Evolutionary conservation across 257 asterid species (phyloP).

Genomic region (Capsicum chinense): DNA sequence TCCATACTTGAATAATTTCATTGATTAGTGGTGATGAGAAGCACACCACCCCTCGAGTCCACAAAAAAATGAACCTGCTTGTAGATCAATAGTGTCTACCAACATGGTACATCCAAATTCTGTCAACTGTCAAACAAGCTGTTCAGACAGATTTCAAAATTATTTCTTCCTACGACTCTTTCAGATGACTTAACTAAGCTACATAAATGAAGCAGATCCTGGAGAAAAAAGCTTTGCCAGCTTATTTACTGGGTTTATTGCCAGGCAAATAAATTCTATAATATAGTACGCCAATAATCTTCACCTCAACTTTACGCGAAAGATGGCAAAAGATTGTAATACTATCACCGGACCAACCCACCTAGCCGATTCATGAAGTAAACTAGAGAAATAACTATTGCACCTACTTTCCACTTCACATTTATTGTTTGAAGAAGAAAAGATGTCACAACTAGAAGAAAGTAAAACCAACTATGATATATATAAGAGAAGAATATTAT

Average conservation of each 20-base stretch:
- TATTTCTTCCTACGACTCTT: neutral
- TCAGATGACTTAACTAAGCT: neutral
- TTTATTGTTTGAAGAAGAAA: neutral
- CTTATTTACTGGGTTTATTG: neutral
- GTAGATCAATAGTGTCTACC: neutral
- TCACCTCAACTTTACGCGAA: neutral
- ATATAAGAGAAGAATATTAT: too few relatives aligned
- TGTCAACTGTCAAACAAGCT: conserved; percentile 21
- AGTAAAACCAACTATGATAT: neutral
- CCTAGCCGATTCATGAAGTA: neutral
- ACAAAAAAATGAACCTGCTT: neutral
- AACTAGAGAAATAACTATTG: neutral
- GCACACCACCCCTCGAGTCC: neutral
- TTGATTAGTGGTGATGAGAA: neutral
- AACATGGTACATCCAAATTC: neutral
- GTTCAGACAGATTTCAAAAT: neutral
- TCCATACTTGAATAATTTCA: conserved; percentile 17
- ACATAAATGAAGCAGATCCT: neutral
- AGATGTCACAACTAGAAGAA: neutral
- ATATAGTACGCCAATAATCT: neutral
- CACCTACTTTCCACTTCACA: neutral
- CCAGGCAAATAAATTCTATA: neutral
- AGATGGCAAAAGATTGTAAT: neutral
- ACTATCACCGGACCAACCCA: neutral
- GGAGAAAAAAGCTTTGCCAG: neutral